A percentile compares a stretch with the other conserved stretches of the same genome.
Evolutionary conservation across 805 yeast species (phyloP).

Genomic region (Metschnikowia corniflorae): DNA sequence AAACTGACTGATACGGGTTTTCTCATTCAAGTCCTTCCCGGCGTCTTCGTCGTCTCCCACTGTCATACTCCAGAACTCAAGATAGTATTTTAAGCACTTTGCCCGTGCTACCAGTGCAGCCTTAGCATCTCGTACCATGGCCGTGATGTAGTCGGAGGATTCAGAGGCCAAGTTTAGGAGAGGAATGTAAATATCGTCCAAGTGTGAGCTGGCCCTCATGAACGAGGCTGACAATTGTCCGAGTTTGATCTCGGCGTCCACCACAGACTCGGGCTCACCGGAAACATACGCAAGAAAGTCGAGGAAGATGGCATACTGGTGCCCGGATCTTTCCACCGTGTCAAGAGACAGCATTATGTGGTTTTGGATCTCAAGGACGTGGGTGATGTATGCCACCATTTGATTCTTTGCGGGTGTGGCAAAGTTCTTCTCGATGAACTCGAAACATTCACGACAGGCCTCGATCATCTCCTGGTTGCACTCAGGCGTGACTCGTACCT

Average conservation of each 20-base stretch:
- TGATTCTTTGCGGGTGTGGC: not conserved
- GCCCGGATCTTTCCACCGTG: not conserved
- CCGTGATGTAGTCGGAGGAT: not conserved
- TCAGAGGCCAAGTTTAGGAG: not conserved
- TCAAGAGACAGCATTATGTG: not conserved
- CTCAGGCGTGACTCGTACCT: not conserved
- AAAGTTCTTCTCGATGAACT: not conserved
- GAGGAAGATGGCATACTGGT: conserved; percentile 3
- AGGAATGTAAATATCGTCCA: not conserved
- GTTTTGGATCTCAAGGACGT: not conserved
- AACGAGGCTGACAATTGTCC: not conserved
- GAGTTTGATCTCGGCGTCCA: not conserved
- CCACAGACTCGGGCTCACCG: not conserved
- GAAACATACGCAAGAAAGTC: not conserved
- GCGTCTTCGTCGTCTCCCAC: too few species aligned
- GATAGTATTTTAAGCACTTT: not conserved
- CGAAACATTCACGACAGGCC: not conserved
- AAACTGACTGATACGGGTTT: not conserved
- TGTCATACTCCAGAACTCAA: too few species aligned
- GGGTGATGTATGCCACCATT: not conserved
- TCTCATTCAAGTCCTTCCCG: not conserved
- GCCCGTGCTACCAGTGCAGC: not conserved
- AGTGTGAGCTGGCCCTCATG: not conserved
- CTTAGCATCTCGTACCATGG: conserved; percentile 1
- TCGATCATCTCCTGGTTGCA: not conserved